Evolutionary conservation across 2,329 filamentous ascomycete species (phyloP).

Genomic region (Fusarium setosum): DNA sequence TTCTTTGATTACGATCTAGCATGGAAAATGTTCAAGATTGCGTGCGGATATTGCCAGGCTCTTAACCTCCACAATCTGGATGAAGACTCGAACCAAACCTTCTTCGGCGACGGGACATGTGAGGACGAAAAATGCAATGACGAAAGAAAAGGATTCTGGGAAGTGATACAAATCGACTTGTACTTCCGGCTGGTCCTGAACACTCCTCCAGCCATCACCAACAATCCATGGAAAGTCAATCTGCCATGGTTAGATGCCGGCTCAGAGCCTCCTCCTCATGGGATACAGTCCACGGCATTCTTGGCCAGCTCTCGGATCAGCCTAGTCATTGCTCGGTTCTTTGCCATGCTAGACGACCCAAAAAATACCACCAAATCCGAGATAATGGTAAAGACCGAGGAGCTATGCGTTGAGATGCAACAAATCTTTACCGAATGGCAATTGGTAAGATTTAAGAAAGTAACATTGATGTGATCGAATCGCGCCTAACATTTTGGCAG

Average conservation of each 20-base stretch:
- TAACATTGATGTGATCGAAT: rapidly evolving
- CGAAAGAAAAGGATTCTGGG: conserved; percentile 47
- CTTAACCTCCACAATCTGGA: conserved; percentile 48
- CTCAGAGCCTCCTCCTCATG: conserved; percentile 31
- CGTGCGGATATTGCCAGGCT: conserved; percentile 45
- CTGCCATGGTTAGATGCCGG: conserved; percentile 45
- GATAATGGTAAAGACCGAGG: conserved; percentile 42
- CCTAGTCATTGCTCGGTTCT: conserved; percentile 45
- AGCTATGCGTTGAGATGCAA: conserved; percentile 42
- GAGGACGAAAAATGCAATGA: conserved; percentile 25
- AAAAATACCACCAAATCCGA: conserved; percentile 29
- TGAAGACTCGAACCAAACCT: conserved; percentile 30
- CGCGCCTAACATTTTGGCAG: conserved; percentile 11
- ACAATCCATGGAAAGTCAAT: conserved; percentile 47
- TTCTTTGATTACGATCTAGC: conserved; percentile 48
- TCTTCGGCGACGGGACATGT: background rate
- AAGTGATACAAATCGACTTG: conserved; percentile 47
- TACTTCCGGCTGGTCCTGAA: conserved; percentile 47
- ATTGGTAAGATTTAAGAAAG: conserved; percentile 24
- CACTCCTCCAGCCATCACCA: conserved; percentile 43
- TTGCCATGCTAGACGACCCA: conserved; percentile 42
- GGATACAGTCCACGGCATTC: conserved; percentile 41
- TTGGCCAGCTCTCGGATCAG: conserved; percentile 44
- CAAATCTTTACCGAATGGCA: conserved; percentile 44
- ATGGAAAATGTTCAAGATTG: conserved; percentile 45